Base-by-base conservation (phyloP, 129 eudicot species). In the Helianthus tuberosus region DNA sequence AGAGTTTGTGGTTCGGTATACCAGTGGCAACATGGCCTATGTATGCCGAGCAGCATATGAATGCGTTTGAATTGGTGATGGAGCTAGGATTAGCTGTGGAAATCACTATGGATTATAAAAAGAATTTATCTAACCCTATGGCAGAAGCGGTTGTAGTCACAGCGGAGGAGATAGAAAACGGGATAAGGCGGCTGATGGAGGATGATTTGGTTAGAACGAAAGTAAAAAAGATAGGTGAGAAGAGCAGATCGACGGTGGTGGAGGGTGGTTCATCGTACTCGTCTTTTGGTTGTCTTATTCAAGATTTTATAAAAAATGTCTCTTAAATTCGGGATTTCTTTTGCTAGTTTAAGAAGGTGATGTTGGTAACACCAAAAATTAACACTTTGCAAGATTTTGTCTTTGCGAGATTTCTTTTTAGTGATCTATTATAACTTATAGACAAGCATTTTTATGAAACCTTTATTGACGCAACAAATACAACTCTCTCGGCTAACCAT, bases 1-100 rank as follows among this genome's bases (percentile, higher is more conserved):
- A 85, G 82, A 87, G 89, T 69, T 47, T 84, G 25, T 81, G 85
- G 81, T 83, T 52, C 25, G 93, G 89, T 20, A 84, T 84, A 59
- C 89, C 92, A 23, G 2, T 29, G 47, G 86, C 84, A 3, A 39
- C 82, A 15, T 78, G 83, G 77, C 87, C 90, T 0, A 47, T 79
- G 17, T 83, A 76, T 8, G 81, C 85, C 12, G 90, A 86, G 49
- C 85, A 86, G 13, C 87, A 79, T 27, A 11, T 82, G 10, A 86
- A 86, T 65, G 86, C 85, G n/a, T 82, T 82, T 77, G 25, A 53
- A 23, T 54, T 77, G 75, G 87, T 82, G 53, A 81, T 68, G 83
- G 88, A 87, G 47, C 35, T 84, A 48, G 92, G 87, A 16, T 36
- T 87, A 44, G 83, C 84, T 1, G 83, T 79, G 64, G 84, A 72